phyloP scores from a whole-genome alignment of 83 land plant genomes.

The Picea abies region DNA sequence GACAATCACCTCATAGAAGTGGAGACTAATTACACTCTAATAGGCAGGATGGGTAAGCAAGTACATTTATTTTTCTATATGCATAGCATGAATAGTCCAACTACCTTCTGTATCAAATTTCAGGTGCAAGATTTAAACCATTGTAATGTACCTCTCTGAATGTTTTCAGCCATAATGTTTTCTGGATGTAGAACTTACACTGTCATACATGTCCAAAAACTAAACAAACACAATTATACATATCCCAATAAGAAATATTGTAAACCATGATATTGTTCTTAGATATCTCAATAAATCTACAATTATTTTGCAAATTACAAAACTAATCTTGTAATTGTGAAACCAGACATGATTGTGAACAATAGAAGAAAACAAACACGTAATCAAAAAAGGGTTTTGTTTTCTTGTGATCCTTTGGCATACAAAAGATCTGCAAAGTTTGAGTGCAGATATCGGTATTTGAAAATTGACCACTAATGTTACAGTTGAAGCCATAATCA shows the following conservation, averaged over 20 bases:
- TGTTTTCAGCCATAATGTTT: neutral
- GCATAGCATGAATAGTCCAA: neutral
- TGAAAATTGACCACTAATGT: neutral
- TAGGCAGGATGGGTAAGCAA: too few relatives aligned
- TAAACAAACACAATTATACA: neutral
- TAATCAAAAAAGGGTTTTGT: constrained; percentile 94
- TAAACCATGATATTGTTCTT: neutral
- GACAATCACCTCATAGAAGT: too few relatives aligned
- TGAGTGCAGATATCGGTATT: constrained; percentile 8
- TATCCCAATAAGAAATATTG: neutral
- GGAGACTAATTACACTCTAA: too few relatives aligned
- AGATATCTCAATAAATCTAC: neutral
- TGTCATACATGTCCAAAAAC: neutral
- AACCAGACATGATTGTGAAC: constrained; percentile 97
- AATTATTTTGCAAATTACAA: neutral
- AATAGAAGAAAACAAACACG: constrained; percentile 86
- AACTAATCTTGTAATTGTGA: constrained; percentile 87
- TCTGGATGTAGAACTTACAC: neutral
- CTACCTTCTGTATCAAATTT: neutral
- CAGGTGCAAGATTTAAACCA: neutral
- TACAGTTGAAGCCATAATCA: neutral
- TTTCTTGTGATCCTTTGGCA: constrained; percentile 92
- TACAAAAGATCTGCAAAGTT: constrained; percentile 76
- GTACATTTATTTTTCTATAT: neutral
- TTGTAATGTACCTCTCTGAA: neutral